Evolutionary conservation across 2,329 filamentous ascomycete species (phyloP), one percentile per base, ranked within the genome.

Genomic region (Cladosporium sp.): DNA sequence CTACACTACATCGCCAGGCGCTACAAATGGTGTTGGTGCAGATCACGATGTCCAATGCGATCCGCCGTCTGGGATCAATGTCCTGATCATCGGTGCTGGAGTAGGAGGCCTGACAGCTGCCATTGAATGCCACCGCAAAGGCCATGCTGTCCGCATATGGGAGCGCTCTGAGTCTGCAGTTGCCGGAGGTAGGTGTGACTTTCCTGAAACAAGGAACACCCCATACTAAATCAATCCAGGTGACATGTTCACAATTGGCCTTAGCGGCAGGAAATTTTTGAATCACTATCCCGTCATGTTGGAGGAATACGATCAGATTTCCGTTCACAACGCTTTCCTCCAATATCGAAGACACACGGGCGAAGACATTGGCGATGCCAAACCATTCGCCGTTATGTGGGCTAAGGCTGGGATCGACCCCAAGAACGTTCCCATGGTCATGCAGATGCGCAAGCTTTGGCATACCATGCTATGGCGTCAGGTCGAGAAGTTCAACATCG

Each of bases 181-280:
- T n/a, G 36, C 36, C 7, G 36, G 36, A 6, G 36, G 36, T 38
- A 13, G 20, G 36, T 19, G 11, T 3, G 11, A 22, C 5, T 13
- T 13, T 4, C 6, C 32, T 33, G 4, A 4, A 13, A 5, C n/a
- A 13, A 7, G 12, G 12, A 15, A 33, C 4, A 5, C 5, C 11
- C 6, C 12, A 33, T 6, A 15, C 32, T 33, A 15, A 33, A 13
- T 13, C 32, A 15, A 20, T 8, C 16, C 47, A 76, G 77, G 77
- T 43, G 78, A 80, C 62, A 80, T 79, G 74, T 79, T 78, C 64
- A 79, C 79, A 60, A 79, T 81, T 73, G 76, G 77, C 9, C 69
- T 80, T 15, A 77, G 74, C 39, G 76, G 77, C 16, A 79, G 74
- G 38, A 70, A 69, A 35, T 78, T 78, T 19, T 8, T 46, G 11